Conservation (phyloP, 345 rosid species). For the Aegle marmelos region DNA sequence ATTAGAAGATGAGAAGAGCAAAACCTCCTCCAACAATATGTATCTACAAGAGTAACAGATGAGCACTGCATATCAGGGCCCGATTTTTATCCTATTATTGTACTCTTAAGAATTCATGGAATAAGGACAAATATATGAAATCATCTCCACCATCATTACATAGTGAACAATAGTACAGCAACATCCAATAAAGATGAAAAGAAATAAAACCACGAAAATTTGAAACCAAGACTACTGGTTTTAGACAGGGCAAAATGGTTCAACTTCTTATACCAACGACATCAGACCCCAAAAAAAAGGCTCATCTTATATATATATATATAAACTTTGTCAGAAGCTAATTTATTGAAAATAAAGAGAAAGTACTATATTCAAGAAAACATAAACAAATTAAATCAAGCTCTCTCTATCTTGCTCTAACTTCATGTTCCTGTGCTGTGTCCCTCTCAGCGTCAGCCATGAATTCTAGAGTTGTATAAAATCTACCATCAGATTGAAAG, state of each 20-base stretch:
- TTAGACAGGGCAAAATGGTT: neutral
- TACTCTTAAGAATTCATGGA: neutral
- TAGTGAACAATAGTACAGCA: neutral
- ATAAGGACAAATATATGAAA: neutral
- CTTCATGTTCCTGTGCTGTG: neutral
- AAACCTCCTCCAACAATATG: neutral
- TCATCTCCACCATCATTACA: neutral
- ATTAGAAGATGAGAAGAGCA: neutral
- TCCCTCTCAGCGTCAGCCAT: neutral
- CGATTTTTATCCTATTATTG: neutral
- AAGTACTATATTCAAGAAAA: too few relatives aligned
- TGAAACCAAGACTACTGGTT: neutral
- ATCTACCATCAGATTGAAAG: neutral
- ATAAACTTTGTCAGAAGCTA: too few relatives aligned
- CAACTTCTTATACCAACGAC: neutral
- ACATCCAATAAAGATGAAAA: neutral
- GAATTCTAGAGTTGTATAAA: neutral
- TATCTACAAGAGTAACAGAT: neutral
- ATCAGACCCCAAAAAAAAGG: neutral
- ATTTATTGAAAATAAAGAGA: too few relatives aligned
- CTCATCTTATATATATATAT: too few relatives aligned
- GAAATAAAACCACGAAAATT: neutral
- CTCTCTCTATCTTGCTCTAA: neutral
- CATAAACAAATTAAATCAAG: neutral
- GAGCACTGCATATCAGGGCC: too few relatives aligned